Percentiles rank a stretch among this genome's conserved stretches.
Conservation (phyloP, 495 filamentous ascomycete genomes). For the Trichoderma asperelloides region DNA sequence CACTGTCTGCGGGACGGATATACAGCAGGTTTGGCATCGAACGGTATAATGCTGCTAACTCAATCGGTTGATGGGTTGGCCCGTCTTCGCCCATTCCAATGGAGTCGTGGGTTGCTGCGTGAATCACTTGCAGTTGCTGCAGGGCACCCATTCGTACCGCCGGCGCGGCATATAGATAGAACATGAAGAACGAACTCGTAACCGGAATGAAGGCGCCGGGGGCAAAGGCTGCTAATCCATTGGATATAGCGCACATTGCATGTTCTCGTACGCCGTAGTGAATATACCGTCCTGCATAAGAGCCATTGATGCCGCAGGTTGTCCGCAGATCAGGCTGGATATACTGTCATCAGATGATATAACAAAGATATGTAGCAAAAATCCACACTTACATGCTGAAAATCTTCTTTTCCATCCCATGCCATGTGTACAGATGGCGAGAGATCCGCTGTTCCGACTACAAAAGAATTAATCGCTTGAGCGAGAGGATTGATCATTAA, state of each 20-base stretch:
- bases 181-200: constrained; percentile 96
- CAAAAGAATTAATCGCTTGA: constrained; percentile 71
- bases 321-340: constrained; percentile 20
- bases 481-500: constrained; percentile 83
- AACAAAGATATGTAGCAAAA: neutral
- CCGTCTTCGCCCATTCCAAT: constrained; percentile 99
- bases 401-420: constrained; percentile 93
- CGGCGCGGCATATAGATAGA: constrained; percentile 96
- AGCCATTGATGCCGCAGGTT: constrained; percentile 69
- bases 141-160: constrained; percentile 88
- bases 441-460: constrained; percentile 94
- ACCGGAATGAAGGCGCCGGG: constrained; percentile 82
- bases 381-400: constrained; percentile 52
- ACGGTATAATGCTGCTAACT: constrained; percentile 97
- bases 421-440: constrained; percentile 97
- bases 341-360: neutral
- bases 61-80: constrained; percentile 97
- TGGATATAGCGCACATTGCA: constrained; percentile 95
- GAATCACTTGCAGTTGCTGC: constrained; percentile 84
- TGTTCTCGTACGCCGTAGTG: constrained; percentile 97
- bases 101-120: constrained; percentile 97
- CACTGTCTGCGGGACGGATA: constrained; percentile 97
- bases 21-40: constrained; percentile 99
- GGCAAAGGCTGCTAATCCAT: constrained; percentile 80
- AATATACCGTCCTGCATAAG: constrained; percentile 85